Evolutionary conservation across 768 basidiomycete species (phyloP), one percentile per base, ranked within the genome.

Genomic region (Termitomyces titanicus): DNA sequence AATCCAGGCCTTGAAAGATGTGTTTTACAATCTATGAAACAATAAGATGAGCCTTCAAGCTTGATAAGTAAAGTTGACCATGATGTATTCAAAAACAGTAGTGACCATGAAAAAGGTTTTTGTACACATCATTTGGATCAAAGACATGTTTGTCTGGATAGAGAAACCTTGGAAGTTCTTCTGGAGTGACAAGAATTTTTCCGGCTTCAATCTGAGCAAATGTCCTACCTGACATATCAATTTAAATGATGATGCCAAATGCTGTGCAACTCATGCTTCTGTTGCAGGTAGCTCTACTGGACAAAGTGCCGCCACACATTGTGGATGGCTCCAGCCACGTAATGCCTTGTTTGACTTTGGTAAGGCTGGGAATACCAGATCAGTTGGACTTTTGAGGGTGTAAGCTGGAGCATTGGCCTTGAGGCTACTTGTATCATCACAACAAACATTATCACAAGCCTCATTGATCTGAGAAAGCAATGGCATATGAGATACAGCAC

Each of bases 21-120:
- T 61, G 61, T 35, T 63, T 61, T 22, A 55, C 61, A 8, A 55
- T 57, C 61, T 63, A 7, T n/a, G 29, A 33, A 7, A 17, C 8
- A 50, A 9, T 29, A 3, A 29, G 29, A 29, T 29, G 9, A 29
- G 29, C 29, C n/a, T n/a, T n/a, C n/a, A n/a, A n/a, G n/a, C n/a
- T n/a, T n/a, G n/a, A n/a, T n/a, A n/a, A n/a, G n/a, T n/a, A n/a
- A n/a, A n/a, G n/a, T n/a, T n/a, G n/a, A n/a, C n/a, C n/a, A n/a
- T n/a, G n/a, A n/a, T n/a, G n/a, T 46, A 60, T 56, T 7, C 52
- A 38, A 13, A 42, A 27, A 17, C 53, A 34, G 10, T 52, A 39
- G 10, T 57, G 55, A 12, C 51, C 55, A 24, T 17, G 27, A 34
- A 62, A 43, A 5, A 56, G 35, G 11, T 29, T 20, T 0, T 18